A percentile compares a stretch with the other conserved stretches of the same genome.
These are phyloP conservation scores for Hypoxylon intermedium DNA, from an alignment of 495 filamentous ascomycete genomes.

Conservation along the genomic window DNA sequence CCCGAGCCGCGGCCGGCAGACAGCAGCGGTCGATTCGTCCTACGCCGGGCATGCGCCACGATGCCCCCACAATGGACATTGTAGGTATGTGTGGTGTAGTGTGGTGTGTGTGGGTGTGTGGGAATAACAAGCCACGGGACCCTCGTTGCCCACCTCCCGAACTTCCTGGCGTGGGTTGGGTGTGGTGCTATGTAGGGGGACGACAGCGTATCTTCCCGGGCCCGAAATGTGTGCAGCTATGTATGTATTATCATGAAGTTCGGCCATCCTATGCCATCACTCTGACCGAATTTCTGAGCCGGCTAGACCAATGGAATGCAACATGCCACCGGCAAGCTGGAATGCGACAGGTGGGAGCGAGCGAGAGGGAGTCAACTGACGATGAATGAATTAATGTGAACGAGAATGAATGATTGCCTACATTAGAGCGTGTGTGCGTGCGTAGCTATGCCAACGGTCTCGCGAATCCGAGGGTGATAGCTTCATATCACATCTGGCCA, in stretches of 20 bases:
- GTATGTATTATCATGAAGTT: conserved; percentile 24
- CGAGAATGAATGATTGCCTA: conserved; percentile 7
- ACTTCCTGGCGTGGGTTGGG: conserved; percentile 29
- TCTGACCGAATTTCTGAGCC: conserved; percentile 4
- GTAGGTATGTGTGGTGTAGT: too few species aligned
- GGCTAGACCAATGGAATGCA: conserved; percentile 19
- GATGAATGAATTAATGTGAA: conserved; percentile 2
- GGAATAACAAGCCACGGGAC: conserved; percentile 37
- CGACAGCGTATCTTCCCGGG: conserved; percentile 4
- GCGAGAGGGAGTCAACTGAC: neutral
- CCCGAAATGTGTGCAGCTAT: conserved; percentile 6
- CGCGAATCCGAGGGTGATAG: conserved; percentile 1
- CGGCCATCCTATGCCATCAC: conserved; percentile 24
- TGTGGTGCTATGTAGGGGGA: conserved; percentile 12
- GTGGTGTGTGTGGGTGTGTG: conserved; percentile 15
- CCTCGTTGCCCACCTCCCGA: neutral
- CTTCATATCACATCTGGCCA: conserved; percentile 2
- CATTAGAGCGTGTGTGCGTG: too few species aligned
- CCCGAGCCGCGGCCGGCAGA: too few species aligned
- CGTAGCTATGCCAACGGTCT: conserved; percentile 16
- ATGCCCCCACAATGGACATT: conserved; percentile 8
- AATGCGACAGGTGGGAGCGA: conserved; percentile 10
- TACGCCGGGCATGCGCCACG: conserved; percentile 33
- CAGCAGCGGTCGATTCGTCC: conserved; percentile 19
- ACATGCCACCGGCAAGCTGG: conserved; percentile 15